phyloP scores from a whole-genome alignment of 805 yeast genomes.

The Ogataea pignaliae region DNA sequence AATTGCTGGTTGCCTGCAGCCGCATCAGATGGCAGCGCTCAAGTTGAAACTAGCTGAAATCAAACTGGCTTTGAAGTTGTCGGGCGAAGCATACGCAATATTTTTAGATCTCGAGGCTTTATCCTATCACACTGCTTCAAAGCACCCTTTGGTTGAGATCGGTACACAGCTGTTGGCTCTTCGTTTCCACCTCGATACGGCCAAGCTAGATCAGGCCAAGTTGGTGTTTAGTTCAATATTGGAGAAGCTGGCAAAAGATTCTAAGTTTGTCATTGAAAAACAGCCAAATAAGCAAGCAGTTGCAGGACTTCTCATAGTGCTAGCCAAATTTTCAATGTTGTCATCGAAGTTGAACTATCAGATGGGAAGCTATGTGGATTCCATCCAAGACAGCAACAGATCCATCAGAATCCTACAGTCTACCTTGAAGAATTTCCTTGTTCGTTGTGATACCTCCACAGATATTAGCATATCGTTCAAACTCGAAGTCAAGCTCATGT shows the following conservation, averaged over 20 bases:
- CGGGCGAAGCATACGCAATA: slow-evolving; percentile 3
- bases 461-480: slow-evolving; percentile 20
- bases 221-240: slow-evolving; percentile 25
- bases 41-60: slow-evolving; percentile 2
- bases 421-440: slow-evolving; percentile 38
- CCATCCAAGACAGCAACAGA: slow-evolving; percentile 39
- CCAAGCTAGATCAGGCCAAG: slow-evolving; percentile 12
- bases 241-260: slow-evolving; percentile 24
- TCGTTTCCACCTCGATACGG: too few species aligned
- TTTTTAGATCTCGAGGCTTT: slow-evolving; percentile 3
- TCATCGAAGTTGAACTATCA: slow-evolving; percentile 24
- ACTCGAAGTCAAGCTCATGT: slow-evolving; percentile 29
- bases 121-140: slow-evolving; percentile 17
- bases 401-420: slow-evolving; percentile 52
- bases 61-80: slow-evolving; percentile 5
- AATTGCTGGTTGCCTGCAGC: too few species aligned
- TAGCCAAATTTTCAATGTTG: slow-evolving; percentile 35
- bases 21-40: slow-evolving; percentile 1
- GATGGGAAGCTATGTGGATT: slow-evolving; percentile 21
- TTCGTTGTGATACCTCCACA: slow-evolving; percentile 8
- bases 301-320: slow-evolving; percentile 17
- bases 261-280: slow-evolving; percentile 27
- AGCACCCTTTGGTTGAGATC: slow-evolving; percentile 2
- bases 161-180: too few species aligned
- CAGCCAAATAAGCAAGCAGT: slow-evolving; percentile 16